phyloP scores from a whole-genome alignment of 257 asterid species.

The Perilla frutescens region DNA sequence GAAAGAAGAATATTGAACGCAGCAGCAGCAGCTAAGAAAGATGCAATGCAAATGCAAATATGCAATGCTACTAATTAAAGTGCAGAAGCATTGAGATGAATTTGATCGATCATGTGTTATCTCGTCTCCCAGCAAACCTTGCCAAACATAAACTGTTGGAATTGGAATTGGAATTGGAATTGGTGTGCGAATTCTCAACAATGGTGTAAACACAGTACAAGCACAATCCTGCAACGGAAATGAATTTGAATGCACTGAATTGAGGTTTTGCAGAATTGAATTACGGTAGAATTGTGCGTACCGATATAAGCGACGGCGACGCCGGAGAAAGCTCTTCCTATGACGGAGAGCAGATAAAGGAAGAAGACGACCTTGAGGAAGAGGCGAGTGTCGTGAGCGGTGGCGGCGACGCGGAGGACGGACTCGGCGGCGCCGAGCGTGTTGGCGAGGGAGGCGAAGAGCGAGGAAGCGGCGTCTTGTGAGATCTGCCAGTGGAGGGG shows the following conservation, averaged over 20 bases:
- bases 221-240: slow-evolving; percentile 69
- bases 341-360: slow-evolving; percentile 78
- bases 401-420: slow-evolving; percentile 97
- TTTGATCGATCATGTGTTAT: slow-evolving; percentile 36
- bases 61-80: no score
- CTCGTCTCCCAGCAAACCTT: slow-evolving; percentile 57
- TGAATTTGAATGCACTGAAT: no score
- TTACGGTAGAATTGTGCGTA: slow-evolving; percentile 25
- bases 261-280: neutral
- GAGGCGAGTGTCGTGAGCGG: slow-evolving; percentile 94
- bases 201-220: slow-evolving; percentile 72
- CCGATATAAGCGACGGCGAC: slow-evolving; percentile 88
- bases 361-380: slow-evolving; percentile 81
- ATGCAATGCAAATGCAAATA: neutral
- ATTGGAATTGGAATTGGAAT: no score
- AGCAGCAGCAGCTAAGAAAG: neutral
- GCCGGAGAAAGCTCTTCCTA: slow-evolving; percentile 81
- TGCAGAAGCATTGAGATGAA: slow-evolving; percentile 19
- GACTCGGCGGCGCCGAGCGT: slow-evolving; percentile 98
- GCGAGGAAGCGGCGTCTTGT: slow-evolving; percentile 76
- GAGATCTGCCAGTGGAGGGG: slow-evolving; percentile 99
- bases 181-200: slow-evolving; percentile 53
- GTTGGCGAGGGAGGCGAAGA: slow-evolving; percentile 90
- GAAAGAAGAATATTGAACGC: no score
- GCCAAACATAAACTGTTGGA: slow-evolving; percentile 44